phyloP scores from a whole-genome alignment of 2,329 filamentous ascomycete species.

The Colletotrichum simmondsii region DNA sequence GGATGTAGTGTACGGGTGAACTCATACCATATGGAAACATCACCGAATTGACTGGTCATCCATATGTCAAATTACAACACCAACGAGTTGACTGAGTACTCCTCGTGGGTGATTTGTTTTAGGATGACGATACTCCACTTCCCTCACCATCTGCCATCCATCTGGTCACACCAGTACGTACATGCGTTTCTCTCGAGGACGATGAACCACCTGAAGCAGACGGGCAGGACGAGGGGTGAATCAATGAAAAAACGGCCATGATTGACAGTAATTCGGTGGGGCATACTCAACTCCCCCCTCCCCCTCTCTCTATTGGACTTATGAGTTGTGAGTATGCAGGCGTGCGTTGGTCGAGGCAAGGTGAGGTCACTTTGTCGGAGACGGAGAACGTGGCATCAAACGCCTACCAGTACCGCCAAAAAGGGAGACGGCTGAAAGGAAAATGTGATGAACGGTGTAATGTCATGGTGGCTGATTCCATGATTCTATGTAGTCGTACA shows the following conservation, averaged over 20 bases:
- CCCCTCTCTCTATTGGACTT: no score
- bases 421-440: not conserved
- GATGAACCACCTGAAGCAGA: no score
- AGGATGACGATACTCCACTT: no score
- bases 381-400: not conserved
- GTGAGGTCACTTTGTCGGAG: not conserved
- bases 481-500: conserved; percentile 35
- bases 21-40: not conserved
- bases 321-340: not conserved
- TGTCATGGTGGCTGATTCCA: conserved; percentile 33
- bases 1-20: not conserved
- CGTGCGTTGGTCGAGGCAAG: not conserved
- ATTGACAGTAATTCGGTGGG: not conserved
- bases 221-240: no score
- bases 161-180: no score
- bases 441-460: conserved; percentile 2
- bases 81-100: no score
- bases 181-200: no score
- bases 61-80: not conserved
- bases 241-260: not conserved
- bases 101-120: no score
- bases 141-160: no score
- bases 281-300: no score
- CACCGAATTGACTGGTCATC: not conserved
- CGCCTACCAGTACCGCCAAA: not conserved